Evolutionary conservation across 805 yeast species (phyloP).

Genomic region (Kluyveromyces lactis): DNA sequence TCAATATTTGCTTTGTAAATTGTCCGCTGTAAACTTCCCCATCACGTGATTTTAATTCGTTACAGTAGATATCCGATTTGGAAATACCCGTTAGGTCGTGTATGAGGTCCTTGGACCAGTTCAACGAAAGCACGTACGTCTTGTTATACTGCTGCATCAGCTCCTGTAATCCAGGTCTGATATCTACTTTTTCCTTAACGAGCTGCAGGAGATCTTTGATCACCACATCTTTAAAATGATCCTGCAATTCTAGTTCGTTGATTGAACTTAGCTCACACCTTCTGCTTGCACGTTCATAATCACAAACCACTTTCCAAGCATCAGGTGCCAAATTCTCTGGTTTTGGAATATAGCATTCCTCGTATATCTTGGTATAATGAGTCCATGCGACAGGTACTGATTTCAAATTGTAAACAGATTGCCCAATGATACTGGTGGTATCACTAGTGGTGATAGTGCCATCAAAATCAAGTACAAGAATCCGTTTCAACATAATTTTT

Average conservation of each 20-base stretch:
- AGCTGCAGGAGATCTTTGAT: constrained; percentile 10
- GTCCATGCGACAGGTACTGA: constrained; percentile 18
- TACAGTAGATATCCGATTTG: constrained; percentile 17
- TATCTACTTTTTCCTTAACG: constrained; percentile 4
- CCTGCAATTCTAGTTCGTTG: constrained; percentile 13
- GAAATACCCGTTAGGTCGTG: constrained; percentile 6
- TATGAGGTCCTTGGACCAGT: constrained; percentile 27
- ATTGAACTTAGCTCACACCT: constrained; percentile 18
- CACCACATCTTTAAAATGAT: constrained; percentile 15
- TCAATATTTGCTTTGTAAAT: constrained; percentile 16
- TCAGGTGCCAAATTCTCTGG: constrained; percentile 1
- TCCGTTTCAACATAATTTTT: constrained; percentile 9
- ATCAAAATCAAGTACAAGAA: constrained; percentile 26
- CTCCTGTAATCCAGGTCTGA: constrained; percentile 5
- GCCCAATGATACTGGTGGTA: constrained; percentile 20
- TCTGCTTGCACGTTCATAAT: constrained; percentile 1
- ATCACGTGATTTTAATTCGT: constrained; percentile 12
- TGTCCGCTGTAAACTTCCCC: constrained; percentile 15
- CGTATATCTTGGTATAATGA: constrained; percentile 19
- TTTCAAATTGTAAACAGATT: constrained; percentile 16
- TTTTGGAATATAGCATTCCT: constrained; percentile 11
- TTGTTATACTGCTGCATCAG: constrained; percentile 4
- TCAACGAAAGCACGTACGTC: constrained; percentile 21
- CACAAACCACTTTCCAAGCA: constrained; percentile 1
- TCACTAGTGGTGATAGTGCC: constrained; percentile 26